These are phyloP conservation scores for Spatholobus suberectus DNA, from an alignment of 306 rosid species.

Conservation along the genomic window DNA sequence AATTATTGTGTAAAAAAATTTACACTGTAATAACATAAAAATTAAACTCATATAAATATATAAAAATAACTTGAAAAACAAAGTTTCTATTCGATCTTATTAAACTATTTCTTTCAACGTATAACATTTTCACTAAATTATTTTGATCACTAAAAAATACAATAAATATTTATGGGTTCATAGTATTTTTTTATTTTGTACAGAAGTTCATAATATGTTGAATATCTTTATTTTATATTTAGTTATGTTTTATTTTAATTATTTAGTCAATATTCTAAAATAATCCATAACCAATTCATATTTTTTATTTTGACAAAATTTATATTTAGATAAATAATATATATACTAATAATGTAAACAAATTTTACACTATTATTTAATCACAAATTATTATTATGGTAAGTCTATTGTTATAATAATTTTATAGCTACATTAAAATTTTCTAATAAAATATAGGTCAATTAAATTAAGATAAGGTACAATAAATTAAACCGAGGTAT, in stretches of 20 bases:
- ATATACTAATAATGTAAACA: too few relatives aligned
- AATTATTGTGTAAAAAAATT: background rate
- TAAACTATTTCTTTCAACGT: background rate
- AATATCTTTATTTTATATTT: background rate
- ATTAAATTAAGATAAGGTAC: too few relatives aligned
- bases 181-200: background rate
- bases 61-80: background rate
- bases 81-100: background rate
- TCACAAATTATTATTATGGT: too few relatives aligned
- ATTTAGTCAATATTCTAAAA: background rate
- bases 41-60: background rate
- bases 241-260: background rate
- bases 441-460: too few relatives aligned
- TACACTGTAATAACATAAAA: background rate
- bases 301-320: too few relatives aligned
- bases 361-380: too few relatives aligned
- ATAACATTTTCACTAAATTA: background rate
- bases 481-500: too few relatives aligned
- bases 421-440: too few relatives aligned
- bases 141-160: background rate
- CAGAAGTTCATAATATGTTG: background rate
- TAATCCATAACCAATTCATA: too few relatives aligned
- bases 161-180: background rate
- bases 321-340: too few relatives aligned
- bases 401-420: too few relatives aligned